Conservation (phyloP, 2,329 filamentous ascomycete species). For the Ceratocystis ficicola region DNA sequence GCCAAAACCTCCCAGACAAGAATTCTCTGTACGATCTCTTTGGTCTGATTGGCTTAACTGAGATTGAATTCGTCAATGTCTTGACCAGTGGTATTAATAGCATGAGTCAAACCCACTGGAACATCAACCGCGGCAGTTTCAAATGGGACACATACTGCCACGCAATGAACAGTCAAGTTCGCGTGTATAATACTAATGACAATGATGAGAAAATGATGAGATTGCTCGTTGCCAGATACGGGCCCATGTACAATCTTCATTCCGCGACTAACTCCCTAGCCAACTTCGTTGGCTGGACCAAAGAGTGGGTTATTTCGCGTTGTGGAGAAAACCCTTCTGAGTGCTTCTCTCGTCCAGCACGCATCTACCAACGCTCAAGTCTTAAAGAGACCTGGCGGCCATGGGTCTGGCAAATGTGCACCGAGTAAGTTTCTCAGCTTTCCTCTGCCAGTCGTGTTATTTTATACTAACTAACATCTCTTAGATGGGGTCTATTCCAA, state of each 20-base stretch:
- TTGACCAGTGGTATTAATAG: conserved; percentile 33
- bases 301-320: conserved; percentile 26
- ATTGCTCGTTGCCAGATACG: conserved; percentile 32
- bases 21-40: conserved; percentile 38
- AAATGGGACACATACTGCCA: conserved; percentile 39
- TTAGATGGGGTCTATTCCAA: conserved; percentile 64
- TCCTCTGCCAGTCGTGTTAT: neutral
- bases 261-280: conserved; percentile 35
- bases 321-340: conserved; percentile 29
- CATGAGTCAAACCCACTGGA: conserved; percentile 43
- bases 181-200: conserved; percentile 33
- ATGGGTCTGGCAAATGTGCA: conserved; percentile 46
- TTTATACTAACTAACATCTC: conserved; percentile 21
- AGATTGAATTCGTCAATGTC: conserved; percentile 38
- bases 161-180: conserved; percentile 33
- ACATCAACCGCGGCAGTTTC: conserved; percentile 35
- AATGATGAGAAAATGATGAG: conserved; percentile 19
- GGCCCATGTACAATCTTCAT: conserved; percentile 32
- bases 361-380: conserved; percentile 21
- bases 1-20: conserved; percentile 31
- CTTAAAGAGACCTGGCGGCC: conserved; percentile 22
- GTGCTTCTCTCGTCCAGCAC: conserved; percentile 32
- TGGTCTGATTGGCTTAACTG: conserved; percentile 34
- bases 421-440: conserved; percentile 32
- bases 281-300: conserved; percentile 41